phyloP scores from a whole-genome alignment of 768 basidiomycete species.

The Dictyophora rubrovolvata region DNA sequence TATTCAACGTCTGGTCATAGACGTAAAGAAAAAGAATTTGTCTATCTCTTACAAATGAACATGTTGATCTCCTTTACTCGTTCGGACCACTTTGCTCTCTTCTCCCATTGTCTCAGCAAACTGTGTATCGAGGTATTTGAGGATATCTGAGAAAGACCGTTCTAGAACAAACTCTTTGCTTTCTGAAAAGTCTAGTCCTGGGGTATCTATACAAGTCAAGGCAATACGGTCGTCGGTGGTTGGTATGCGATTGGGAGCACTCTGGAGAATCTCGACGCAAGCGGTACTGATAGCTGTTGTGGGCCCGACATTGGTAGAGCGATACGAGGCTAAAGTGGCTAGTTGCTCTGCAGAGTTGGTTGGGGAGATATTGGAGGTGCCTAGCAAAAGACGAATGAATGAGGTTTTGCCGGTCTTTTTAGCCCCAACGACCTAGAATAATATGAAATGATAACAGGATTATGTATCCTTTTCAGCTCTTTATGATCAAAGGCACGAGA shows the following conservation, averaged over 20 bases:
- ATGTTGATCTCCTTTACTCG: conserved; percentile 83
- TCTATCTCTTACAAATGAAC: conserved; percentile 62
- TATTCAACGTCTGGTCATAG: background rate
- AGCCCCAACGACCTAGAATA: conserved; percentile 61
- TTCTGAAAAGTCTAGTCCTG: conserved; percentile 66
- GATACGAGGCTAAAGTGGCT: conserved; percentile 53
- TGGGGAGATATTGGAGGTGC: conserved; percentile 77
- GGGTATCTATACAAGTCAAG: conserved; percentile 78
- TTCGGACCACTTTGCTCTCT: conserved; percentile 73
- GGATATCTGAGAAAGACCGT: conserved; percentile 59
- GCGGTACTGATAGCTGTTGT: conserved; percentile 59
- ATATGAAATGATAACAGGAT: background rate
- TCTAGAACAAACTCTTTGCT: conserved; percentile 72
- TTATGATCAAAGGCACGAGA: background rate
- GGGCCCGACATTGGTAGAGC: conserved; percentile 39
- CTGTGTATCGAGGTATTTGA: conserved; percentile 72
- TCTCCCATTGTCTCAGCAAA: conserved; percentile 84
- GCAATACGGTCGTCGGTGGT: conserved; percentile 61
- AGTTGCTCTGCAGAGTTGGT: conserved; percentile 67
- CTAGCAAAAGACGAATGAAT: conserved; percentile 65
- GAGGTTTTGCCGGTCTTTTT: conserved; percentile 68
- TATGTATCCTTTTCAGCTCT: background rate
- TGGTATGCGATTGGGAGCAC: conserved; percentile 16
- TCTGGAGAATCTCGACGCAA: conserved; percentile 75
- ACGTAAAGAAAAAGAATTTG: conserved; percentile 12